Base-by-base conservation (phyloP, 495 filamentous ascomycete species). In the Letharia lupina region DNA sequence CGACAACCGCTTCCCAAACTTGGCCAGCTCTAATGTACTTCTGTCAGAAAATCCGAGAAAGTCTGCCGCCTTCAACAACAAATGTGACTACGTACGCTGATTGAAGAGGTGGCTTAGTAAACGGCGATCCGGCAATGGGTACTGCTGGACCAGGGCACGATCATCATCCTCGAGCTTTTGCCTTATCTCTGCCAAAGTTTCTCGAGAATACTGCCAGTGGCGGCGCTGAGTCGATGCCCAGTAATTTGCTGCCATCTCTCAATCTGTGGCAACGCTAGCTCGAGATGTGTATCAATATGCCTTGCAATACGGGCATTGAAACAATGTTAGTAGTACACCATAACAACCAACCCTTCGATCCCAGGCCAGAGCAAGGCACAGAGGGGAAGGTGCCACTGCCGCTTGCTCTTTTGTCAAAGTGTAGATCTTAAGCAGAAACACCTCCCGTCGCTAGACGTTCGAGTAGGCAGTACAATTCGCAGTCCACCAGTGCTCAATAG, bases 161-260 rank as follows among this genome's bases (percentile, higher is more conserved):
- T 96, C 89, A 64, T 85, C 83, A 63, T 89, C 84, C 72, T 89
- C 89, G 20, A 96, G 83, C 67, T 82, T 79, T 66, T 86, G 81
- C 63, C 94, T 86, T 72, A 89, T 82, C 50, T 87, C 83, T 15
- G 85, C 83, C 58, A 98, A 80, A 69, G 88, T 85, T 69, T 88
- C 85, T 69, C 89, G 86, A 50, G 92, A 85, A 78, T 94, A 97
- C 65, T 91, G 87, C 95, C 95, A 98, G 77, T 90, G 83, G 69
- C 83, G 85, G 63, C 88, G 84, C 77, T 98, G 94, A 20, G 91
- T 92, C 60, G 93, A 97, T 64, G 88, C 89, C 94, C 95, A 98
- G 77, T 90, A 98, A 76, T 94, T 97, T 71, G 93, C 90, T 62
- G 94, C 92, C 94, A 98, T 98, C 54, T 56, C 67, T 40, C 52